phyloP scores from a whole-genome alignment of 257 asterid species.

The Datura wrightii region DNA sequence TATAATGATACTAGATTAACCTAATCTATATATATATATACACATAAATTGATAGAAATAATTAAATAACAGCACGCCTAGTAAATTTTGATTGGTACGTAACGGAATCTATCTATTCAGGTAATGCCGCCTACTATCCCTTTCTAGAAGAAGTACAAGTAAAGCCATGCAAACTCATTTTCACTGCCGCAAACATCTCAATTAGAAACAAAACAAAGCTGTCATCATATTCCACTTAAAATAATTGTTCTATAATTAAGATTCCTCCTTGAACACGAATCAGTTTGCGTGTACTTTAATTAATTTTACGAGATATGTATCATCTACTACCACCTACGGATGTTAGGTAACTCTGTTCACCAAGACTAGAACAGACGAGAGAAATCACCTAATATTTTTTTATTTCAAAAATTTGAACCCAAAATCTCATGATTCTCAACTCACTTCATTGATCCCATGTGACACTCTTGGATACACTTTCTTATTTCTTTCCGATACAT shows the following conservation, averaged over 20 bases:
- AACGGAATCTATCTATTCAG: constrained; percentile 34
- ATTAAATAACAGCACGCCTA: constrained; percentile 45
- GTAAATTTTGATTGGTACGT: constrained; percentile 27
- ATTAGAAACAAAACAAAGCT: background rate
- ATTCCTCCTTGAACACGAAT: background rate
- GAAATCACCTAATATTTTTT: too few relatives aligned
- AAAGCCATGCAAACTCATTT: constrained; percentile 33
- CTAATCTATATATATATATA: background rate
- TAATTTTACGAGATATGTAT: background rate
- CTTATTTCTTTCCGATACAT: background rate
- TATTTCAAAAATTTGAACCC: too few relatives aligned
- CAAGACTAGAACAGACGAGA: too few relatives aligned
- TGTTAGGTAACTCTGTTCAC: too few relatives aligned
- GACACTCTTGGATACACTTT: background rate
- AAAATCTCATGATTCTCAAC: too few relatives aligned
- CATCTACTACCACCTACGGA: too few relatives aligned
- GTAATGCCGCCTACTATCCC: constrained; percentile 28
- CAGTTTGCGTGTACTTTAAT: rapidly evolving
- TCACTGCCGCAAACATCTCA: background rate
- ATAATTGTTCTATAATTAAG: background rate
- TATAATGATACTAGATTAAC: background rate
- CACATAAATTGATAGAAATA: background rate
- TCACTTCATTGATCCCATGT: background rate
- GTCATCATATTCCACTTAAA: background rate
- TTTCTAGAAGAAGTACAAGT: constrained; percentile 43